Evolutionary conservation across 257 asterid genomes (phyloP), one percentile per base, ranked within the genome.

Genomic region (Solanum arcanum): DNA sequence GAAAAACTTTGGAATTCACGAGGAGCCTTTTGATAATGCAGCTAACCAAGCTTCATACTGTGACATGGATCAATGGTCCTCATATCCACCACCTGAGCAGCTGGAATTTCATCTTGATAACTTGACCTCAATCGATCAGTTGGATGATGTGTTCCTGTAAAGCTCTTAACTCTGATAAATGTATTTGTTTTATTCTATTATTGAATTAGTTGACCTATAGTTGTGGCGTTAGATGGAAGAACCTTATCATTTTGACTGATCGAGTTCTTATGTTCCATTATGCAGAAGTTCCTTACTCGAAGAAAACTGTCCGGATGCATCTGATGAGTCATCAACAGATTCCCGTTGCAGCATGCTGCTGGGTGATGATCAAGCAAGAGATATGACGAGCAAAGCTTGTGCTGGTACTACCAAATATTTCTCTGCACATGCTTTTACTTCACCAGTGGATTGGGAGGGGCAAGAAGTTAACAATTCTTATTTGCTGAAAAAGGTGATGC

Each of bases 201-300:
- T 81, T 31, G 46, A 29, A 49, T 81, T 81, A 12, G 21, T 78
- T 18, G 42, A 15, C 31, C 25, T 9, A 27, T 78, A 78, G 84
- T 44, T 41, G 83, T 77, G 60, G 83, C n/a, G 29, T 75, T 75
- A 7, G 35, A 41, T 12, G 59, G 59, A 47, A 41, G 20, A 76
- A 76, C 41, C 33, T 78, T 78, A 12, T 80, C 42, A 80, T 78
- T 47, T 81, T 81, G 44, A 11, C 31, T 49, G 85, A 81, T 49
- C 3, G 6, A 29, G 69, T 81, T 81, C 7, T 49, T 37, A 6
- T 68, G 8, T 68, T 86, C n/a, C 87, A 35, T 52, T 80, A 4
- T 89, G 92, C 90, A 92, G 94, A 73, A 88, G 75, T 81, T 91
- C 93, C 31, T 76, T 92, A 68, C 87, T 91, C 69, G 33, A 86